phyloP scores from a whole-genome alignment of 2,329 filamentous ascomycete genomes.

The Magnaporthiopsis rhizophila region DNA sequence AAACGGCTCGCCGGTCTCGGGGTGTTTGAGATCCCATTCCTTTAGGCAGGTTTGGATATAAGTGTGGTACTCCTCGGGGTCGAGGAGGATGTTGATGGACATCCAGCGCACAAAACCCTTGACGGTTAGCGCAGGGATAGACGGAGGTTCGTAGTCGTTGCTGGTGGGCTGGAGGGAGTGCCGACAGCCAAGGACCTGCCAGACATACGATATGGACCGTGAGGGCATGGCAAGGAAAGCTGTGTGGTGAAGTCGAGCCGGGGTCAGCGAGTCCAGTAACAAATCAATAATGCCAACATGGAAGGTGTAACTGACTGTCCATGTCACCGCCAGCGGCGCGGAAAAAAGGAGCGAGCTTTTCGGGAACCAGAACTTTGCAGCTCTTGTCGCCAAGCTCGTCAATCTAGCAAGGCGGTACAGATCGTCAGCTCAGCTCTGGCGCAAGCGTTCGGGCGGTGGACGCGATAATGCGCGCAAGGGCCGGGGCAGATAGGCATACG shows the following conservation, averaged over 20 bases:
- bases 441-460: neutral
- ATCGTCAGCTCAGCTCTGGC: neutral
- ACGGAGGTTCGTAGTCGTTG: constrained; percentile 65
- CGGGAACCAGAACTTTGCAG: constrained; percentile 48
- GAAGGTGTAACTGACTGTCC: constrained; percentile 41
- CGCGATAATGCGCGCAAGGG: neutral
- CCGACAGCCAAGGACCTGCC: constrained; percentile 82
- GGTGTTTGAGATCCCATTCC: constrained; percentile 68
- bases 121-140: constrained; percentile 72
- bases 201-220: constrained; percentile 79
- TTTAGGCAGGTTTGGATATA: constrained; percentile 75
- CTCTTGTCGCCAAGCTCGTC: constrained; percentile 50
- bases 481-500: constrained; percentile 38
- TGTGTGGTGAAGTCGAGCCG: constrained; percentile 16
- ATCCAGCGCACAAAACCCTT: constrained; percentile 91
- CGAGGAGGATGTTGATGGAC: constrained; percentile 80
- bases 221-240: constrained; percentile 68
- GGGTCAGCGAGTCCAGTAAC: neutral
- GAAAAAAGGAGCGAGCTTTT: constrained; percentile 72
- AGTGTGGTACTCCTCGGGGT: constrained; percentile 78
- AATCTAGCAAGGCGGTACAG: constrained; percentile 32
- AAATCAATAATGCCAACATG: neutral
- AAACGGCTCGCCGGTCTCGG: constrained; percentile 63
- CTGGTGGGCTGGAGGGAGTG: constrained; percentile 74
- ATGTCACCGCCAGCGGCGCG: constrained; percentile 67